Evolutionary conservation across 2,329 filamentous ascomycete genomes (phyloP).

Genomic region (Aureobasidium sp.): DNA sequence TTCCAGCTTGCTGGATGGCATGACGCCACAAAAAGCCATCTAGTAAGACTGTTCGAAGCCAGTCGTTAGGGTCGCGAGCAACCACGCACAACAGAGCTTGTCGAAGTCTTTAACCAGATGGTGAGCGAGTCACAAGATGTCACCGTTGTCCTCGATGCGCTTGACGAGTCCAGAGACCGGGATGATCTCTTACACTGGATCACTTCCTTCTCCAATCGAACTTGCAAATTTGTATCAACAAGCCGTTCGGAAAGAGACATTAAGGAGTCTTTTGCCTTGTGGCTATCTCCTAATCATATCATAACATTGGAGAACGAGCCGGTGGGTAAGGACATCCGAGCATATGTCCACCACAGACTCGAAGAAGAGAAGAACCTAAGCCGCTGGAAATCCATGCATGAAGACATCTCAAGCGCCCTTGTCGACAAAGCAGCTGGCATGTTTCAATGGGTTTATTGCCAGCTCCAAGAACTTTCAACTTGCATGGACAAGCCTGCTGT

Average conservation of each 20-base stretch:
- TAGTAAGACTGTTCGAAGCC: background rate
- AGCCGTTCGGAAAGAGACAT: background rate
- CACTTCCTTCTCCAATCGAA: background rate
- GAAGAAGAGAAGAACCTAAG: background rate
- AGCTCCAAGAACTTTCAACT: background rate
- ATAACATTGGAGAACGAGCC: background rate
- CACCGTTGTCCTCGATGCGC: background rate
- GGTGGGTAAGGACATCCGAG: background rate
- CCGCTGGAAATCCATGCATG: background rate
- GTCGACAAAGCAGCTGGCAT: background rate
- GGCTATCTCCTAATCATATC: background rate
- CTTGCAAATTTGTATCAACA: background rate
- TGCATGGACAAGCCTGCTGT: background rate
- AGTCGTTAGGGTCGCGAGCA: background rate
- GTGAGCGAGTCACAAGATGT: background rate
- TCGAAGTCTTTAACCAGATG: background rate
- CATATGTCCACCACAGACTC: background rate
- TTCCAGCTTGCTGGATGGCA: background rate
- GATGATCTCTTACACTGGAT: background rate
- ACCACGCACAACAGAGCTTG: background rate
- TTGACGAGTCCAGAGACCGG: background rate
- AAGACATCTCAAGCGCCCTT: background rate
- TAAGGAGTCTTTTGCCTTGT: background rate
- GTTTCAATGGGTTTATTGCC: conserved; percentile 15
- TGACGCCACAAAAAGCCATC: background rate